Base-by-base conservation (phyloP, 169 alveolate species). In the Plasmodium vivax region DNA sequence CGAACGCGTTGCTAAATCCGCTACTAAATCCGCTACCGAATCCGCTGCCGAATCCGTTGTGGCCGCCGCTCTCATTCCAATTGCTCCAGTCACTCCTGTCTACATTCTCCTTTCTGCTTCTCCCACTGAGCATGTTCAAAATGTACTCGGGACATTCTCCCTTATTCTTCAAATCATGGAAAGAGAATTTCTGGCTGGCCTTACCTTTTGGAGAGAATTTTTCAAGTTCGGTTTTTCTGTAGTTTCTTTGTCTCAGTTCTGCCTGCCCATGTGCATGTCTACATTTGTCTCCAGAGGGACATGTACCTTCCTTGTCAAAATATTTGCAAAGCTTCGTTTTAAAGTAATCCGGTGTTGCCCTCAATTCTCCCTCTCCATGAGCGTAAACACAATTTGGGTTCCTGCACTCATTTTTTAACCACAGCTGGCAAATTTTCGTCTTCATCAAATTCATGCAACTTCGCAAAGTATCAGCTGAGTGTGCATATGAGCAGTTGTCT, bases 261-360 rank as follows among this genome's bases (percentile, higher is more conserved):
- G 71, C 96, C 77, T 96, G 97, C 12, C 97, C 97, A 94, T 96
- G 97, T 23, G 97, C 97, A 84, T 96, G 97, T 41, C 97, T 85
- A 58, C 97, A 96, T 75, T 93, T 93, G 7, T 82, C 93, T 32
- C 96, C 96, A 10, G 93, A 90, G 2, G 96, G 95, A 72, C 97
- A 96, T 27, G 80, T 74, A 19, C 97, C 97, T 30, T 92, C 93
- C 58, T 93, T 96, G 43, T 56, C 74, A 96, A 96, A 96, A 92
- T 94, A 96, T 81, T 96, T 96, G 47, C 97, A 96, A 45, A 95
- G 47, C n/a, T 96, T 96, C 36, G 97, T 96, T 83, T 95, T 96
- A 93, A 94, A 96, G 58, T 93, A 95, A 58, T 96, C 97, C 12
- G 96, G 93, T 3, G 97, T 85, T 34, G 96, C 92, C 23, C 95